Base-by-base conservation (phyloP, 2,329 filamentous ascomycete genomes). In the Fusarium caatingaense region DNA sequence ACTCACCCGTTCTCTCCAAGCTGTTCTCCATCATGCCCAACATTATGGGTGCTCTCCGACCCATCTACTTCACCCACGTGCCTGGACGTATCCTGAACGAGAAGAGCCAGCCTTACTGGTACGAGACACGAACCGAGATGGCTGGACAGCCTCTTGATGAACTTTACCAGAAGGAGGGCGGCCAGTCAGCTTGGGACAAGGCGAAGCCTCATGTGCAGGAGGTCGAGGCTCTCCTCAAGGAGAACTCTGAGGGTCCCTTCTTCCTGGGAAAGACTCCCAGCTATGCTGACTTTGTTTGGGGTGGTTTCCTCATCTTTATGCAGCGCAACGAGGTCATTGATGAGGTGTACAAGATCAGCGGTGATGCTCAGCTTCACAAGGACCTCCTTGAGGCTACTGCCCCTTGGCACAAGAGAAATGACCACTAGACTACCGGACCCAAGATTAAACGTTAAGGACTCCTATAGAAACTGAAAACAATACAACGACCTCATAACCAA, bases 251-350 rank as follows among this genome's bases (percentile, higher is more conserved):
- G 0, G 91, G 91, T 0, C 87, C 87, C 0, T 92, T 87, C 74
- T 88, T 92, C 57, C 50, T 86, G 64, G 91, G 91, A 0, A 78
- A 84, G 48, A 83, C 82, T 63, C 79, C 84, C 6, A 83, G 82
- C 40, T 91, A 87, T 75, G 85, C 84, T 6, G 89, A 90, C 74
- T 87, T 92, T 58, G 80, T 88, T 4, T 85, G 88, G 73, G 84
- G 84, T 1, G 81, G 81, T 2, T 80, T 80, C 34, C 66, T 89
- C 60, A 77, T 85, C 7, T 86, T 85, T 41, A 49, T 76, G 59
- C 70, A 77, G 63, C 70, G 75, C 2, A 69, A 83, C 7, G 79
- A 79, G 4, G 58, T 76, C 3, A 80, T 78, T 10, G 76, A 79
- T 20, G 76, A 77, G 47, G 12, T 81, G 20, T 73, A 85, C 60